These are phyloP conservation scores for Plasmodium vinckei DNA, from an alignment of 169 alveolate genomes.

Conservation along the genomic window DNA sequence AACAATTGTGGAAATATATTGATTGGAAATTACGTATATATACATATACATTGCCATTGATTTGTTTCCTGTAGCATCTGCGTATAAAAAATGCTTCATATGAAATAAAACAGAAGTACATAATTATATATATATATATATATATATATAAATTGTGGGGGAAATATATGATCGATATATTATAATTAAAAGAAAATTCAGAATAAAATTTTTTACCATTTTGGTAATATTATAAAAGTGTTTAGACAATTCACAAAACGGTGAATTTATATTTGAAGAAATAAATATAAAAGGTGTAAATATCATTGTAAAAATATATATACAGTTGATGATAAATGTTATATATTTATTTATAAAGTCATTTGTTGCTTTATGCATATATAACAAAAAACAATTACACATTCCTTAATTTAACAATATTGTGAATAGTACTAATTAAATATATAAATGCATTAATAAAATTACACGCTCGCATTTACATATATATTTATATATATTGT, in stretches of 20 bases:
- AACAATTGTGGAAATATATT: too few relatives aligned
- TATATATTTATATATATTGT: neutral
- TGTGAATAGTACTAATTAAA: neutral
- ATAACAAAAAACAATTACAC: neutral
- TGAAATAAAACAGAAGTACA: neutral
- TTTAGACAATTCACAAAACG: neutral
- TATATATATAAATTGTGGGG: too few relatives aligned
- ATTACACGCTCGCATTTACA: neutral
- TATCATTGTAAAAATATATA: neutral
- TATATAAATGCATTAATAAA: neutral
- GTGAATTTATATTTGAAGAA: slow-evolving; percentile 3
- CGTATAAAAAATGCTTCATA: too few relatives aligned
- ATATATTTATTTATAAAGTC: neutral
- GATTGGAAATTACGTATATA: too few relatives aligned
- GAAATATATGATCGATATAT: too few relatives aligned
- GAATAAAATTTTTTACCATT: neutral
- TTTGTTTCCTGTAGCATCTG: too few relatives aligned
- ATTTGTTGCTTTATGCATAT: neutral
- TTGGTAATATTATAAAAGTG: neutral
- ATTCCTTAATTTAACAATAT: neutral
- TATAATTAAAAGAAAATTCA: slow-evolving; percentile 1
- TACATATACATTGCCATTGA: too few relatives aligned
- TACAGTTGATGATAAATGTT: neutral
- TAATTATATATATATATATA: too few relatives aligned
- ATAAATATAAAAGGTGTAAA: neutral